Conservation (phyloP, 2,329 filamentous ascomycete species). For the Aspergillus udagawae region DNA sequence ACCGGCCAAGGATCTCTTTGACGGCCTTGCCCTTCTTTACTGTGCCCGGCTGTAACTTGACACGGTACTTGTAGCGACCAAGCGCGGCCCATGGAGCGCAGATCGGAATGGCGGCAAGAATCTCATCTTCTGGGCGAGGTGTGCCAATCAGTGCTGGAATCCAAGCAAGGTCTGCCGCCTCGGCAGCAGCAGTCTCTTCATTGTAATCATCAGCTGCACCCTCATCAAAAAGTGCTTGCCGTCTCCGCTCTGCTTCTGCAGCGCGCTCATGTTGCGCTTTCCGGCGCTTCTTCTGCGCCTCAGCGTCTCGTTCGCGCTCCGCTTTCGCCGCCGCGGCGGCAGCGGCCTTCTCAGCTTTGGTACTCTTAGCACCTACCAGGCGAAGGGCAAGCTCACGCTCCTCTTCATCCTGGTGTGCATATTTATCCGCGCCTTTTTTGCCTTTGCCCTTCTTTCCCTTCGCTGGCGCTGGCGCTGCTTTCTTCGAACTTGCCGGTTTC, state of each 20-base stretch:
- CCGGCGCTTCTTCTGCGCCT: constrained; percentile 69
- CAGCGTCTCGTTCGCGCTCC: constrained; percentile 66
- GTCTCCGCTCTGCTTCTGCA: constrained; percentile 59
- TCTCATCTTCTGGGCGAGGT: constrained; percentile 76
- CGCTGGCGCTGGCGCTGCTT: constrained; percentile 24
- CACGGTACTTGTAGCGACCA: constrained; percentile 80
- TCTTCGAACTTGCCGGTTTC: constrained; percentile 16
- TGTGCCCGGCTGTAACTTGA: constrained; percentile 84
- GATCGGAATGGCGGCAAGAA: constrained; percentile 55
- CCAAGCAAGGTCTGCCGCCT: constrained; percentile 57
- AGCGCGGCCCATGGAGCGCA: constrained; percentile 62
- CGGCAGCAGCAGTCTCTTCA: constrained; percentile 46
- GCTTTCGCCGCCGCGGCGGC: constrained; percentile 56
- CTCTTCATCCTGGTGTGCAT: constrained; percentile 91
- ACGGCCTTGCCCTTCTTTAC: constrained; percentile 94
- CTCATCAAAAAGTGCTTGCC: constrained; percentile 71
- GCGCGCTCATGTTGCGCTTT: constrained; percentile 74
- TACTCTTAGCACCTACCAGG: constrained; percentile 68
- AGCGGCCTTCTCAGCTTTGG: constrained; percentile 61
- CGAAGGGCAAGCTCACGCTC: constrained; percentile 79
- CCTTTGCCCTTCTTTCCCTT: constrained; percentile 77
- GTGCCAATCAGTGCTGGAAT: constrained; percentile 64
- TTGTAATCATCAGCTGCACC: constrained; percentile 59
- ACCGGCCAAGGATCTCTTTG: constrained; percentile 80
- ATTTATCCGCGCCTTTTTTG: constrained; percentile 85